Evolutionary conservation across 2,329 filamentous ascomycete genomes (phyloP), one percentile per base, ranked within the genome.

Genomic region (Cladosporium phlei): DNA sequence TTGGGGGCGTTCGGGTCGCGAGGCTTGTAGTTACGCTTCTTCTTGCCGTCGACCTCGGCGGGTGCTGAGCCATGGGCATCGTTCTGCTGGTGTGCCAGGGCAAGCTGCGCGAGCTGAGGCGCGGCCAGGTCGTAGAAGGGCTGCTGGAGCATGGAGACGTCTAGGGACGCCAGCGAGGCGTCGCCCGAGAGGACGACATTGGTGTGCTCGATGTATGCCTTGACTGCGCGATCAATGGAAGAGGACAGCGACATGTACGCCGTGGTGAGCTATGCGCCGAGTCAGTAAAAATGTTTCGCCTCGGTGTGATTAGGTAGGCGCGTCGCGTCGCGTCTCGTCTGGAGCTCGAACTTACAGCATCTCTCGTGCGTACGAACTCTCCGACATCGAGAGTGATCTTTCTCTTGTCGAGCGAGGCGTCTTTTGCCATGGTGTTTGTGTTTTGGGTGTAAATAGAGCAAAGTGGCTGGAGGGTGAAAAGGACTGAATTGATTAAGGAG

Each of bases 1-100:
- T 96, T 97, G 50, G 91, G 91, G 5, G 90, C 90, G 67, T 95
- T 95, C 57, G 90, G 90, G 66, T 97, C 91, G 55, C 66, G 70
- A 38, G 67, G 65, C 62, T 73, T 75, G 62, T 86, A 62, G 24
- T 55, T 55, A 25, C 63, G 60, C 51, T 64, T 66, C 54, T 57
- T 59, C 50, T 58, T 55, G 22, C 38, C 50, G 22, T 44, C 45
- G 22, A 29, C 32, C 19, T 39, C 47, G 12, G 33, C 38, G n/a
- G 58, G 33, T 12, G 40, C 19, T 3, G 38, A 58, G 17, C 45
- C 49, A 9, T 48, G 46, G 3, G 55, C 51, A 17, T 50, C 53
- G 32, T 28, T 34, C 17, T 45, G 42, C 2, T 50, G 47, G 21
- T 49, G 50, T 53, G 14, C 45, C 32, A 52, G 47, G n/a, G 52